Evolutionary conservation across 1,284 basidiomycete species (phyloP), one percentile per base, ranked within the genome.

Genomic region (Rhodotorula sp.): DNA sequence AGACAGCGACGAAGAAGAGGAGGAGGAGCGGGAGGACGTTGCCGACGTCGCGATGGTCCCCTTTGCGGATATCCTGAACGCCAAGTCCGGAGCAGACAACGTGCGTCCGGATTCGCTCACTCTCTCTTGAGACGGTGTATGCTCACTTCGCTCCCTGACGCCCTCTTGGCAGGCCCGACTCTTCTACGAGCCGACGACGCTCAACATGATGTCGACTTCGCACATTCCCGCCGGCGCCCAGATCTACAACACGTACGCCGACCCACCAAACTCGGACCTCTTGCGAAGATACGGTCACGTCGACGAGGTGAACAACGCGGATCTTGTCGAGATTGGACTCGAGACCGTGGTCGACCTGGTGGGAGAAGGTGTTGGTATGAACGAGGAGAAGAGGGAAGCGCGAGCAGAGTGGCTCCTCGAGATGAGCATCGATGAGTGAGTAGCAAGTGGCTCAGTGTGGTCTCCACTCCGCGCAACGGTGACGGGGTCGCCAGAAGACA

Each of bases 251-350:
- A 98, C 97, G 0, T 99, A 98, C 80, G 93, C 90, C 34, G 91
- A 97, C 78, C 91, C 89, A 14, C 93, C 95, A 5, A 99, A 99
- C 79, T 88, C 91, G n/a, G 94, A 97, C 77, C 86, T 99, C 2
- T 85, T 99, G 28, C 87, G 97, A 61, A 87, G 92, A 62, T 99
- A 97, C 79, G 95, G 95, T 0, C 91, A 98, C 79, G 89, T 97
- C 61, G 97, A 99, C 81, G 80, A 89, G 55, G 89, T 91, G 2
- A 98, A 97, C 80, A 91, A 91, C 2, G 88, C 87, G 47, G 95
- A 98, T 77, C 85, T 94, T 19, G 91, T 91, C 21, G 93, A 97
- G 79, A 82, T 99, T 38, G 86, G 86, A 26, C 92, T 92, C 15
- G 89, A 92, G 80, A 80, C 90, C n/a, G 83, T 93, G 5, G 85